Evolutionary conservation across 106 monocot genomes (phyloP).

Genomic region (Narthecium ossifragum): DNA sequence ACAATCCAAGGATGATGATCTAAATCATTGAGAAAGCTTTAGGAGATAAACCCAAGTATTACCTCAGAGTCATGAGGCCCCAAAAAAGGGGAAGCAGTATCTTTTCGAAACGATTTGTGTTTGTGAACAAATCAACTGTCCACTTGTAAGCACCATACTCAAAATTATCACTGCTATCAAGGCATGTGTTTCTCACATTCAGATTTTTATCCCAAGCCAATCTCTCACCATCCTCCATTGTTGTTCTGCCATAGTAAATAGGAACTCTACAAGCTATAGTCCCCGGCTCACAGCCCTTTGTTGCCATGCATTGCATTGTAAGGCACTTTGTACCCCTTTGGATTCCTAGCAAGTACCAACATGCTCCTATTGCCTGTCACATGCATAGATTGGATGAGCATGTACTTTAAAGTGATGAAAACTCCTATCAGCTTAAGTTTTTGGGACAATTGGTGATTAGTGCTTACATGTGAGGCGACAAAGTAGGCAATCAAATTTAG

Average conservation of each 20-base stretch:
- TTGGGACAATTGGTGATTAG: too few relatives aligned
- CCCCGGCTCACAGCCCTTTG: conserved; percentile 16
- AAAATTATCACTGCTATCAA: conserved; percentile 43
- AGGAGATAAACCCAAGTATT: too few relatives aligned
- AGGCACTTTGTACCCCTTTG: conserved; percentile 80
- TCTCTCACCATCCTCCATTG: conserved; percentile 7
- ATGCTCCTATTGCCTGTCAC: conserved; percentile 68
- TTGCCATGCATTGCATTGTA: conserved; percentile 38
- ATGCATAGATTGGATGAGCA: too few relatives aligned
- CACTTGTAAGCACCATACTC: conserved; percentile 76
- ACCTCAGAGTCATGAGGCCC: conserved; percentile 89
- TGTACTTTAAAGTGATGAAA: too few relatives aligned
- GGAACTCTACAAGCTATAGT: conserved; percentile 39
- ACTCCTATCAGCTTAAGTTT: too few relatives aligned
- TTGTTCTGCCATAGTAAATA: conserved; percentile 49
- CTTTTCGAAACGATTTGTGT: conserved; percentile 62
- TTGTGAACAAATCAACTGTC: conserved; percentile 69
- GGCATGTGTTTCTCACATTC: conserved; percentile 28
- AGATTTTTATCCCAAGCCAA: conserved; percentile 34
- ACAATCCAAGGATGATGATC: neutral
- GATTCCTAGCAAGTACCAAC: conserved; percentile 88
- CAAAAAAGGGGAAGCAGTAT: conserved; percentile 83
- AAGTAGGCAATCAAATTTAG: conserved; percentile 73
- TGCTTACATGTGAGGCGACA: conserved; percentile 70
- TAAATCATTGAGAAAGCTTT: neutral